Evolutionary conservation across 1,284 basidiomycete genomes (phyloP).

Genomic region (Cryptococcus sp.): DNA sequence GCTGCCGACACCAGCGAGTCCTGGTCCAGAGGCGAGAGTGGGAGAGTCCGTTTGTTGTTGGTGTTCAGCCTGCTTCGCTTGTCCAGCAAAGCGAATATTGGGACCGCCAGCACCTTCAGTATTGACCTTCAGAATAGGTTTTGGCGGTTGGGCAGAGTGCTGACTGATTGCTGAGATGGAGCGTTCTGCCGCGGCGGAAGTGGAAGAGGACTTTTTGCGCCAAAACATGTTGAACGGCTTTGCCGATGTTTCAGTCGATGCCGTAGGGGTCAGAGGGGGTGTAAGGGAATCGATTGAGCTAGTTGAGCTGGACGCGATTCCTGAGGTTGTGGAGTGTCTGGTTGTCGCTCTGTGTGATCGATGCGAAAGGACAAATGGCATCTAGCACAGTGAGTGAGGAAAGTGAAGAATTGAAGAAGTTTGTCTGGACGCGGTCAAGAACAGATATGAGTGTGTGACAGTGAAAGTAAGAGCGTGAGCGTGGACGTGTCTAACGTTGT

Average conservation of each 20-base stretch:
- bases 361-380: neutral
- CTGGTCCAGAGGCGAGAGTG: neutral
- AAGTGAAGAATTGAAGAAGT: too few species aligned
- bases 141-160: constrained; percentile 21
- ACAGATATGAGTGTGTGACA: too few species aligned
- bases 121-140: constrained; percentile 33
- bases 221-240: constrained; percentile 29
- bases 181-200: constrained; percentile 1
- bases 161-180: constrained; percentile 3
- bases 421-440: too few species aligned
- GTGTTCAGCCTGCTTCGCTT: neutral
- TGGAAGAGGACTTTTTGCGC: constrained; percentile 24
- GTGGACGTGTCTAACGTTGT: too few species aligned
- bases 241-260: too few species aligned
- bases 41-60: neutral
- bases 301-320: too few species aligned
- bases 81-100: constrained; percentile 30
- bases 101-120: constrained; percentile 20
- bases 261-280: too few species aligned
- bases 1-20: neutral
- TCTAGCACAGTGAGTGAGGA: too few species aligned
- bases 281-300: too few species aligned
- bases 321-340: too few species aligned
- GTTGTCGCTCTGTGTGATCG: neutral
- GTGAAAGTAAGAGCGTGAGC: too few species aligned